These are phyloP conservation scores for Exophiala lecanii-corni DNA, from an alignment of 2,329 filamentous ascomycete species.

Conservation along the genomic window DNA sequence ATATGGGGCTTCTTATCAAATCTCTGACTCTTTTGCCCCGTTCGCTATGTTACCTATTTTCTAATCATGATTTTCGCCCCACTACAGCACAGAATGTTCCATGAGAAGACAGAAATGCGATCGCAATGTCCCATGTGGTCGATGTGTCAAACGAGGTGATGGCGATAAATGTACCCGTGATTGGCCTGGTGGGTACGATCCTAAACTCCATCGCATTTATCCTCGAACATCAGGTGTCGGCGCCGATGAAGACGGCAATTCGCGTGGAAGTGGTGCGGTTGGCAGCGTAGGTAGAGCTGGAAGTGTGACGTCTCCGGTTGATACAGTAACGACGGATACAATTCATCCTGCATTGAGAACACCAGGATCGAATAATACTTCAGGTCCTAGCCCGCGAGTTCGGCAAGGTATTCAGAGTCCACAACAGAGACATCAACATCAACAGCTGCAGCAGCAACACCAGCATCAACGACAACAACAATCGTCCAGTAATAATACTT, in stretches of 20 bases:
- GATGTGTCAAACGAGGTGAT: constrained; percentile 38
- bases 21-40: too few relatives aligned
- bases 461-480: not conserved
- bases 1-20: too few relatives aligned
- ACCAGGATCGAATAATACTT: constrained; percentile 8
- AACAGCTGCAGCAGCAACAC: not conserved
- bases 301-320: constrained; percentile 3
- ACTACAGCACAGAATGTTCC: constrained; percentile 24
- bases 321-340: constrained; percentile 4
- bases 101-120: constrained; percentile 33
- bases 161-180: constrained; percentile 32
- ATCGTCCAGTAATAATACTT: not conserved
- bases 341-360: constrained; percentile 15
- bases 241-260: constrained; percentile 3
- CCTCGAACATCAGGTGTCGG: constrained; percentile 16
- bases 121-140: constrained; percentile 38
- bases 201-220: constrained; percentile 25
- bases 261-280: not conserved
- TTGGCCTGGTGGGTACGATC: constrained; percentile 26
- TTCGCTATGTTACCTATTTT: too few relatives aligned
- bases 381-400: constrained; percentile 8
- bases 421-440: too few relatives aligned
- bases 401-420: not conserved
- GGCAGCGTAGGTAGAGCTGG: constrained; percentile 4
- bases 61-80: too few relatives aligned